Conservation (phyloP, 495 filamentous ascomycete species). For the Acidiella bohemica region DNA sequence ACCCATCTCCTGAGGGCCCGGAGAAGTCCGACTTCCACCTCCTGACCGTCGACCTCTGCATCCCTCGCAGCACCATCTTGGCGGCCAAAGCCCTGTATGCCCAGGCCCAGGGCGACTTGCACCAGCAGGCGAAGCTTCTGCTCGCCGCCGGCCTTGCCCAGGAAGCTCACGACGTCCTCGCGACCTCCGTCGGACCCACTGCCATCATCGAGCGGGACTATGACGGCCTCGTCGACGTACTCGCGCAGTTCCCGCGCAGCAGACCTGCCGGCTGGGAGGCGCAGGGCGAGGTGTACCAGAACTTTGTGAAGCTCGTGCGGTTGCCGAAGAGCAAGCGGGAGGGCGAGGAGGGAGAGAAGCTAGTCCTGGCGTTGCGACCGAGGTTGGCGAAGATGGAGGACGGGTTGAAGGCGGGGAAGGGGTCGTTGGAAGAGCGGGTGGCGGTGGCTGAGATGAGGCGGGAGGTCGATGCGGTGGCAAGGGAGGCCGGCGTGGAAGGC, state of each 20-base stretch:
- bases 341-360: constrained; percentile 23
- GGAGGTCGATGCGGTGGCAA: constrained; percentile 47
- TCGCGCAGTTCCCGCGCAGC: constrained; percentile 49
- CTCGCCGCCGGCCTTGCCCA: constrained; percentile 60
- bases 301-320: constrained; percentile 53
- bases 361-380: constrained; percentile 46
- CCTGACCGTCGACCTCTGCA: constrained; percentile 45
- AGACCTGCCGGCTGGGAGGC: constrained; percentile 50
- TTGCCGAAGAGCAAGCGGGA: constrained; percentile 25
- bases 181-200: constrained; percentile 59
- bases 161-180: constrained; percentile 73
- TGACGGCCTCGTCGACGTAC: constrained; percentile 43
- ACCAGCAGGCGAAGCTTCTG: constrained; percentile 57
- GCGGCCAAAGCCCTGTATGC: constrained; percentile 75
- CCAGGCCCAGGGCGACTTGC: constrained; percentile 49
- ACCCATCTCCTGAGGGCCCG: constrained; percentile 32
- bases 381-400: constrained; percentile 48
- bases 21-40: constrained; percentile 46
- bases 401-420: constrained; percentile 39
- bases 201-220: constrained; percentile 69
- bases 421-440: constrained; percentile 70
- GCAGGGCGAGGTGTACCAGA: constrained; percentile 70
- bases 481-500: constrained; percentile 33
- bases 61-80: constrained; percentile 70
- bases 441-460: constrained; percentile 56